Percentiles rank a stretch among this genome's conserved stretches.
phyloP scores from a whole-genome alignment of 169 alveolate genomes.

The Babesia bovis region DNA sequence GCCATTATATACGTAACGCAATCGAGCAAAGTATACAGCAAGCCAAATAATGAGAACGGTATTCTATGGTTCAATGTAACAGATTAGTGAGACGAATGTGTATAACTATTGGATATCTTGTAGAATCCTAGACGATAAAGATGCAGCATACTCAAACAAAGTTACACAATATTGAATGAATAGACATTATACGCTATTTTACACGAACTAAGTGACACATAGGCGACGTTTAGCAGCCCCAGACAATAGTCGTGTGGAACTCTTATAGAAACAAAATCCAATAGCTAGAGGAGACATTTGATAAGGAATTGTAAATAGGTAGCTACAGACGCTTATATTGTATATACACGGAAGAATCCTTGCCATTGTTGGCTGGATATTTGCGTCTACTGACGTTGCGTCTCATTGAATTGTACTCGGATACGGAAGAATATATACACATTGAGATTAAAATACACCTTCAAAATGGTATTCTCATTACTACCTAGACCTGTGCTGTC shows the following conservation, averaged over 20 bases:
- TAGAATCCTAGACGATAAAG: too few species aligned
- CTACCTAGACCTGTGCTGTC: conserved; percentile 32
- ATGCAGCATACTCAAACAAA: too few species aligned
- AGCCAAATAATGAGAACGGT: neutral
- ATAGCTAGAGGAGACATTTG: neutral
- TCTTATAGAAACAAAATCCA: neutral
- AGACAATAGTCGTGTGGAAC: neutral
- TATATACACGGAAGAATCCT: neutral
- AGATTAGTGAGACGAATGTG: neutral
- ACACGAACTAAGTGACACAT: too few species aligned
- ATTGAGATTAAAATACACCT: neutral
- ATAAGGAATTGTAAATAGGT: neutral
- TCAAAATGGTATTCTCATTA: conserved; percentile 49
- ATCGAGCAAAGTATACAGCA: neutral
- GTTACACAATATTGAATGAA: too few species aligned
- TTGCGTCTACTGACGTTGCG: neutral
- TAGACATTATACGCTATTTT: too few species aligned
- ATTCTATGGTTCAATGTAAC: conserved; percentile 9
- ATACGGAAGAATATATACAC: neutral
- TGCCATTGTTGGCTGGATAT: neutral
- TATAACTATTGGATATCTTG: too few species aligned
- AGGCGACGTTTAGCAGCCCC: too few species aligned
- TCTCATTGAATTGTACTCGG: neutral
- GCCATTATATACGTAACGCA: conserved; percentile 16
- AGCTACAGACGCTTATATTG: neutral